Conservation (phyloP, 2,329 filamentous ascomycete genomes). For the Calonectria hawksworthii region DNA sequence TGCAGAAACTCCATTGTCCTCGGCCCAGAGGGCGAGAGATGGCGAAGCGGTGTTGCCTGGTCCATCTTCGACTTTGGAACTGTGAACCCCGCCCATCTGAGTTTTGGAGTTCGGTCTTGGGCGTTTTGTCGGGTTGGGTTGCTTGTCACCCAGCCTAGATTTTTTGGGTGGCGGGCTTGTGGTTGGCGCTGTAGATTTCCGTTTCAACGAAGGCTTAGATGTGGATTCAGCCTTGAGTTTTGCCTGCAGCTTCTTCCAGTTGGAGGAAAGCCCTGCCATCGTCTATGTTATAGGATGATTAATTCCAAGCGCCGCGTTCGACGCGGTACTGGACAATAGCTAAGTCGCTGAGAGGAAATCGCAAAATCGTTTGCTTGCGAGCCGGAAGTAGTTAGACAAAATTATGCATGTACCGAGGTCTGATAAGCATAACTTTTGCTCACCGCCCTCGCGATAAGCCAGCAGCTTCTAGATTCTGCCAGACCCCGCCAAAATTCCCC, state of each 20-base stretch:
- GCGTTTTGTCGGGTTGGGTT: conserved; percentile 17
- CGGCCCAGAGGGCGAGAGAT: conserved; percentile 71
- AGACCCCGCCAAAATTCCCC: conserved; percentile 41
- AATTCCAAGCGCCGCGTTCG: not conserved
- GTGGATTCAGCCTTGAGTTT: conserved; percentile 65
- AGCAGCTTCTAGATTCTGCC: conserved; percentile 44
- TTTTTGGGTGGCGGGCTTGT: conserved; percentile 41
- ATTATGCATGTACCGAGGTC: conserved; percentile 40
- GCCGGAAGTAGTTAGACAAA: conserved; percentile 30
- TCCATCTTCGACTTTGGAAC: conserved; percentile 58
- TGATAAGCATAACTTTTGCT: conserved; percentile 37
- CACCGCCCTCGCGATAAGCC: conserved; percentile 47
- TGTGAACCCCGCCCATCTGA: conserved; percentile 71
- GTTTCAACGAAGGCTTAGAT: conserved; percentile 56
- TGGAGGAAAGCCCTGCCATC: conserved; percentile 70
- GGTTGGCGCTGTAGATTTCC: conserved; percentile 54
- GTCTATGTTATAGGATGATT: conserved; percentile 4
- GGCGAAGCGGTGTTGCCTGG: conserved; percentile 61
- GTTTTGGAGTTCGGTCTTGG: conserved; percentile 28
- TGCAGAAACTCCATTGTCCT: conserved; percentile 72
- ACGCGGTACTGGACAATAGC: conserved; percentile 5
- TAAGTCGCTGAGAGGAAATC: conserved; percentile 14
- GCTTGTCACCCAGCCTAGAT: conserved; percentile 47
- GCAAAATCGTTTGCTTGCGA: conserved; percentile 12
- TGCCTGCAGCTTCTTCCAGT: conserved; percentile 85